Evolutionary conservation across 2,329 filamentous ascomycete genomes (phyloP).

Genomic region (Didymella exigua): DNA sequence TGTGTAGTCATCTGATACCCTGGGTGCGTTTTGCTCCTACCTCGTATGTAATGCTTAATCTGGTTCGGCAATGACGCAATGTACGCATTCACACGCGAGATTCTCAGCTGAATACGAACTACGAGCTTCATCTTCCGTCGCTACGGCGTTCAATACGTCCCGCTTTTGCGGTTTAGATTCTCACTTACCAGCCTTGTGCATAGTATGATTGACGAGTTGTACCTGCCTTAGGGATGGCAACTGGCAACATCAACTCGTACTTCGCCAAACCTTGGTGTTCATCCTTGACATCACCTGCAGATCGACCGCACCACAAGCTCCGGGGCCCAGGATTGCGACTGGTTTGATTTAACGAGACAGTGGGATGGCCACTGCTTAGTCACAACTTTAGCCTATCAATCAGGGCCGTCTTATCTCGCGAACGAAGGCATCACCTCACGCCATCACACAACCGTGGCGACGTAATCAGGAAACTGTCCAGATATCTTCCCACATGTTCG

Average conservation of each 20-base stretch:
- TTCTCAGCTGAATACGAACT: too few relatives aligned
- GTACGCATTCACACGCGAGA: too few relatives aligned
- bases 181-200: slow-evolving; percentile 14
- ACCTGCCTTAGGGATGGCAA: slow-evolving; percentile 51
- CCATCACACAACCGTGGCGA: slow-evolving; percentile 31
- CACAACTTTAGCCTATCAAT: slow-evolving; percentile 38
- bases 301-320: slow-evolving; percentile 11
- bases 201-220: background rate
- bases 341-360: slow-evolving; percentile 1
- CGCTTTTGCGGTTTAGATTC: too few relatives aligned
- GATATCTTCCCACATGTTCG: slow-evolving; percentile 23
- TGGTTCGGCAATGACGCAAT: background rate
- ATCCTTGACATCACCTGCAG: slow-evolving; percentile 14
- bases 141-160: too few relatives aligned
- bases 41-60: background rate
- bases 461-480: slow-evolving; percentile 17
- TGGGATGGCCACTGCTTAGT: slow-evolving; percentile 29
- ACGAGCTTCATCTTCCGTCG: too few relatives aligned
- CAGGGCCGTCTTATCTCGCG: slow-evolving; percentile 29
- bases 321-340: background rate
- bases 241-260: slow-evolving; percentile 25
- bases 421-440: slow-evolving; percentile 42
- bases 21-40: background rate
- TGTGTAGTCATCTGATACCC: background rate
- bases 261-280: slow-evolving; percentile 26